Evolutionary conservation across 305 asterid genomes (phyloP).

Genomic region (Fraxinus nigra): DNA sequence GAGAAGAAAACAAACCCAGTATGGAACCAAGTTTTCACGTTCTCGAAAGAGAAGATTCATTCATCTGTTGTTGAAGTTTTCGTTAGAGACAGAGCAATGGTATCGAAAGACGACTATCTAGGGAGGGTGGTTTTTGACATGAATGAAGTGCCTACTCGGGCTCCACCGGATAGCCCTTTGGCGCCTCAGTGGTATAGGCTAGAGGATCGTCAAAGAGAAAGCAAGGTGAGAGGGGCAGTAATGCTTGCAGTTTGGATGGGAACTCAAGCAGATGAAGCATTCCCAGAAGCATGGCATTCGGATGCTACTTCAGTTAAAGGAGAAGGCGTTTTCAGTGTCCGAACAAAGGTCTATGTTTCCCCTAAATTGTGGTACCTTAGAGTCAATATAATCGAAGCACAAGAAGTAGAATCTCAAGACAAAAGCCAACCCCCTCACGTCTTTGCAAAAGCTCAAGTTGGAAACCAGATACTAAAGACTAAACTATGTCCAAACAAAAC

Average conservation of each 20-base stretch:
- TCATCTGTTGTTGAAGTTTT: slow-evolving; percentile 43
- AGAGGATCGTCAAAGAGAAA: slow-evolving; percentile 32
- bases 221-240: slow-evolving; percentile 44
- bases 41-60: slow-evolving; percentile 55
- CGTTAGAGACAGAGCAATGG: slow-evolving; percentile 46
- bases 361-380: slow-evolving; percentile 55
- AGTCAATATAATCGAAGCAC: slow-evolving; percentile 51
- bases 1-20: slow-evolving; percentile 50
- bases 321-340: slow-evolving; percentile 41
- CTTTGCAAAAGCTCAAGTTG: slow-evolving; percentile 45
- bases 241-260: slow-evolving; percentile 75
- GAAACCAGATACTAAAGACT: slow-evolving; percentile 43
- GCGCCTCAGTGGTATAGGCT: slow-evolving; percentile 69
- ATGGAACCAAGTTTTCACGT: slow-evolving; percentile 58
- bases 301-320: slow-evolving; percentile 46
- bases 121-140: slow-evolving; percentile 50
- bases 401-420: slow-evolving; percentile 38
- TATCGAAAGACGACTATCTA: slow-evolving; percentile 41
- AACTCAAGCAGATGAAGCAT: slow-evolving; percentile 64
- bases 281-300: slow-evolving; percentile 60
- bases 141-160: slow-evolving; percentile 52
- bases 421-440: slow-evolving; percentile 38
- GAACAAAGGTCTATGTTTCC: slow-evolving; percentile 51
- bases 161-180: slow-evolving; percentile 58
- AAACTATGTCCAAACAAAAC: slow-evolving; percentile 23